Percentiles rank a stretch among this genome's conserved stretches.
These are phyloP conservation scores for Rachicladosporium sp. DNA, from an alignment of 2,329 filamentous ascomycete species.

Conservation along the genomic window DNA sequence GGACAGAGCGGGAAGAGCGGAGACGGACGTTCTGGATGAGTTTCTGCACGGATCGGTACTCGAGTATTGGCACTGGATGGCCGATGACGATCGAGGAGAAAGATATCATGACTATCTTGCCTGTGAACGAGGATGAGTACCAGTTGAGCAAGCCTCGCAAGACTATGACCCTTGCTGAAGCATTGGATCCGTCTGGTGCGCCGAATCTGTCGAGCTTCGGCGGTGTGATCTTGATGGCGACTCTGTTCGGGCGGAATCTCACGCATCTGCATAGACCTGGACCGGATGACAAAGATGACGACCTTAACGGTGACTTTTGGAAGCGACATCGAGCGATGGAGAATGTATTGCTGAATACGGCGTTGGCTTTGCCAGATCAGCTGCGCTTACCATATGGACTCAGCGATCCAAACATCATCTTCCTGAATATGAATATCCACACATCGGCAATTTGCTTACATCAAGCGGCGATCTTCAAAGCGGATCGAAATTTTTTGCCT, in stretches of 20 bases:
- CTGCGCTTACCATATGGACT: conserved; percentile 69
- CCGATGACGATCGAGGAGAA: conserved; percentile 87
- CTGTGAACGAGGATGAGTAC: conserved; percentile 73
- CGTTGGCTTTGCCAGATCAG: conserved; percentile 66
- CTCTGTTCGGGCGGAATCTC: conserved; percentile 80
- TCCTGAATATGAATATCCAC: conserved; percentile 93
- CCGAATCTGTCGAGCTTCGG: conserved; percentile 64
- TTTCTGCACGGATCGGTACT: conserved; percentile 82
- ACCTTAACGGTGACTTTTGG: conserved; percentile 92
- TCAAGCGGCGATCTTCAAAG: conserved; percentile 95
- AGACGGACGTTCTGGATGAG: conserved; percentile 91
- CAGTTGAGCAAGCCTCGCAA: conserved; percentile 64
- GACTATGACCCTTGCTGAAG: conserved; percentile 57
- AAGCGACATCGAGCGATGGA: conserved; percentile 82
- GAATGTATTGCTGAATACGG: conserved; percentile 77
- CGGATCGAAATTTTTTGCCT: conserved; percentile 74
- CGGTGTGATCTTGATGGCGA: conserved; percentile 73
- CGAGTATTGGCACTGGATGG: conserved; percentile 94
- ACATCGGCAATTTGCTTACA: conserved; percentile 96
- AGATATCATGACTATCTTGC: conserved; percentile 79
- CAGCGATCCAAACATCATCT: conserved; percentile 71
- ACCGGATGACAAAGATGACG: conserved; percentile 66
- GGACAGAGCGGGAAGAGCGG: conserved; percentile 86
- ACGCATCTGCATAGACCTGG: conserved; percentile 82
- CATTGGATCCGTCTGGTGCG: conserved; percentile 59